Conservation (phyloP, 345 rosid genomes). For the Populus simonii region DNA sequence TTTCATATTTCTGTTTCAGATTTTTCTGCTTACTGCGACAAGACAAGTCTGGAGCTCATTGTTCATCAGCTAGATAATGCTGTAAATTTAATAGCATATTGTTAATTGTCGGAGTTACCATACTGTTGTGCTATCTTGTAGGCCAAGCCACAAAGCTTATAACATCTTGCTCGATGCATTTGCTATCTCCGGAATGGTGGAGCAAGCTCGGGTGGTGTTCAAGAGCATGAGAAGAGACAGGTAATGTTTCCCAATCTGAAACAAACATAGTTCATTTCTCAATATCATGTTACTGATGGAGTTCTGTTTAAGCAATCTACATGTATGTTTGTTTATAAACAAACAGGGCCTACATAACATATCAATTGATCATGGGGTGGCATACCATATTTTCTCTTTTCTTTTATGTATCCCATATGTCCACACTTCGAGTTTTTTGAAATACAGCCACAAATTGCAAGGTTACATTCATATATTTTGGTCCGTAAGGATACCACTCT, state of each 20-base stretch:
- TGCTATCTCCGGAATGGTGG: slow-evolving; percentile 94
- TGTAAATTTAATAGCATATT: background rate
- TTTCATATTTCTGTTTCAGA: background rate
- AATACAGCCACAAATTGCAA: background rate
- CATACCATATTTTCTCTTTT: too few species aligned
- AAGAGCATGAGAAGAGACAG: slow-evolving; percentile 96
- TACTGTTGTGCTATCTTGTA: slow-evolving; percentile 26
- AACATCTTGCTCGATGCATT: slow-evolving; percentile 94
- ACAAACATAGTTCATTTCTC: background rate
- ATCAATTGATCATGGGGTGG: too few species aligned
- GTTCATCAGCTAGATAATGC: background rate
- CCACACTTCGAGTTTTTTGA: background rate
- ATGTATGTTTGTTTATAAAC: too few species aligned
- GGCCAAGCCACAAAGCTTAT: slow-evolving; percentile 90
- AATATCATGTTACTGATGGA: too few species aligned
- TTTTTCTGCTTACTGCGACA: background rate
- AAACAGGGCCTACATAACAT: too few species aligned
- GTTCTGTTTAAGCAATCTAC: too few species aligned
- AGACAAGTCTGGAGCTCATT: background rate
- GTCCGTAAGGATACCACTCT: background rate
- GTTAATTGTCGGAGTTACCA: slow-evolving; percentile 1
- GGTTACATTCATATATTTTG: background rate
- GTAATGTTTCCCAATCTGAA: slow-evolving; percentile 32
- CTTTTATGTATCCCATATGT: too few species aligned
- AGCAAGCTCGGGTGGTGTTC: slow-evolving; percentile 82